Evolutionary conservation across 139 green algal genomes (phyloP).

Genomic region (Edaphochlamys debaryana): DNA sequence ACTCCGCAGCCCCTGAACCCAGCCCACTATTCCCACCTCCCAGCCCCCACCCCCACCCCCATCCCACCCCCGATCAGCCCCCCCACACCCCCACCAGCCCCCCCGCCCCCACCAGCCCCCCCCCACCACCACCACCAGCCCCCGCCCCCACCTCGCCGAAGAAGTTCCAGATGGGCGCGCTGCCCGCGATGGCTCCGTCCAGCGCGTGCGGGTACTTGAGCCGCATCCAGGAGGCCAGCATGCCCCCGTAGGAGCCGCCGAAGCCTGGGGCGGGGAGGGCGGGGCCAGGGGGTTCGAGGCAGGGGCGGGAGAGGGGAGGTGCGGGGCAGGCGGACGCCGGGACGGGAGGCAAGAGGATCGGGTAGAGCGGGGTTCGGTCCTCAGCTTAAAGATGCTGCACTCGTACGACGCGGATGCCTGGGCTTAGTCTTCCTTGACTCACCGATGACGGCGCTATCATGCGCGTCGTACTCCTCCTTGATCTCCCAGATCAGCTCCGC

Average conservation of each 20-base stretch:
- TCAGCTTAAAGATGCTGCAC: conserved; percentile 85
- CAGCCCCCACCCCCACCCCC: neutral
- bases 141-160: conserved; percentile 58
- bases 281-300: neutral
- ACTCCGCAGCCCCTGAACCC: too few relatives aligned
- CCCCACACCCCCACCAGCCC: too few relatives aligned
- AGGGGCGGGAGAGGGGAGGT: neutral
- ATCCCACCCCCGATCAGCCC: too few relatives aligned
- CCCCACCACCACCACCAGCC: neutral
- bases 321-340: too few relatives aligned
- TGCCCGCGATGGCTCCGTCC: conserved; percentile 88
- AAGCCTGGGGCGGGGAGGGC: conserved; percentile 60
- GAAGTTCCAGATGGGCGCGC: conserved; percentile 93
- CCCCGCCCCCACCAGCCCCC: too few relatives aligned
- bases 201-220: conserved; percentile 86
- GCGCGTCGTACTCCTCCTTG: conserved; percentile 39
- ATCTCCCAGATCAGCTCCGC: conserved; percentile 70
- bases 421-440: too few relatives aligned
- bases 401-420: conserved; percentile 88
- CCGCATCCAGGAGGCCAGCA: conserved; percentile 85
- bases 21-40: too few relatives aligned
- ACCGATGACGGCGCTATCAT: conserved; percentile 67
- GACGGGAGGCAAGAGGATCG: neutral
- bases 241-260: conserved; percentile 89
- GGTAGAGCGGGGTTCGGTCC: conserved; percentile 81